Percentiles rank a stretch among this genome's conserved stretches.
phyloP scores from a whole-genome alignment of 2,329 filamentous ascomycete genomes.

The Xylaria hypoxylon region DNA sequence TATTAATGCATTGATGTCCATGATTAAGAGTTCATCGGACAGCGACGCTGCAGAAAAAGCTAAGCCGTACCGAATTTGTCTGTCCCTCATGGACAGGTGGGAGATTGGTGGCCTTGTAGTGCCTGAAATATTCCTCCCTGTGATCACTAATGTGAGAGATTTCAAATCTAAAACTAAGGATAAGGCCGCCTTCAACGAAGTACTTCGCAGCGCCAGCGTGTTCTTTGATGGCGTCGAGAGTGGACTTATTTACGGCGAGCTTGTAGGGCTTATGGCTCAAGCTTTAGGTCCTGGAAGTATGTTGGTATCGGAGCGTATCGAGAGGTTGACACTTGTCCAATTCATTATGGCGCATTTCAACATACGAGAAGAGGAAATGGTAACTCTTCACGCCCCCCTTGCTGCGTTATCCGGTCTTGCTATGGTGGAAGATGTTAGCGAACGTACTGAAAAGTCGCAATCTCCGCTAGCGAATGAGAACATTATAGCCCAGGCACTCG shows the following conservation, averaged over 20 bases:
- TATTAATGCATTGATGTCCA: conserved; percentile 77
- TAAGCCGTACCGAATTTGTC: conserved; percentile 87
- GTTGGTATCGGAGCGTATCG: conserved; percentile 62
- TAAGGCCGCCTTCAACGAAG: conserved; percentile 83
- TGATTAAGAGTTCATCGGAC: conserved; percentile 72
- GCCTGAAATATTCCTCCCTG: conserved; percentile 86
- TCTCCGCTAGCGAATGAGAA: conserved; percentile 41
- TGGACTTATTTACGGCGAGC: conserved; percentile 88
- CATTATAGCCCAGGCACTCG: conserved; percentile 52
- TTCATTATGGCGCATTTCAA: conserved; percentile 93
- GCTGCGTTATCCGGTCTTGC: conserved; percentile 73
- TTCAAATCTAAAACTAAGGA: conserved; percentile 75
- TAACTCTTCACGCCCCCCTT: conserved; percentile 84
- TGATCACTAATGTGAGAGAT: conserved; percentile 80
- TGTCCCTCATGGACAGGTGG: conserved; percentile 98
- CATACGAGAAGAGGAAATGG: conserved; percentile 94
- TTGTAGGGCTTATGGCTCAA: conserved; percentile 75
- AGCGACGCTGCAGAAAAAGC: conserved; percentile 74
- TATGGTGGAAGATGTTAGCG: conserved; percentile 68
- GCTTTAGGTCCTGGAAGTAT: conserved; percentile 63
- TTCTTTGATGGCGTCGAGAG: conserved; percentile 99
- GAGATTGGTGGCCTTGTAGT: conserved; percentile 93
- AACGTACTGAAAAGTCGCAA: conserved; percentile 47
- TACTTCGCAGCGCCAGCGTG: conserved; percentile 89
- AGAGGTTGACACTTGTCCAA: conserved; percentile 77